These are phyloP conservation scores for Silene latifolia DNA, from an alignment of 148 eudicot genomes.

Conservation along the genomic window DNA sequence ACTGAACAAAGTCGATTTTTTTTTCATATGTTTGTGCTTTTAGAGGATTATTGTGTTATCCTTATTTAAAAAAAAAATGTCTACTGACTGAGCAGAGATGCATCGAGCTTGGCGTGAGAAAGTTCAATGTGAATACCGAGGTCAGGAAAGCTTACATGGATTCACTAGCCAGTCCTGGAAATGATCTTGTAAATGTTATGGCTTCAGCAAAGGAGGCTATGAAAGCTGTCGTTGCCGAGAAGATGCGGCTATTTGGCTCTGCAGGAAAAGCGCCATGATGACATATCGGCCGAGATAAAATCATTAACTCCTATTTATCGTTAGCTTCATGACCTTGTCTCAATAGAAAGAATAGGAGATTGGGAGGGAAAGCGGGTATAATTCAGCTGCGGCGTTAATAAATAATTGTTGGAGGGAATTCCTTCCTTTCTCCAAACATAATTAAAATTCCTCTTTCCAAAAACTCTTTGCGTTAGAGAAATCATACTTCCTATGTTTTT, in stretches of 20 bases:
- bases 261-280: slow-evolving; percentile 55
- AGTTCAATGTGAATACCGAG: slow-evolving; percentile 97
- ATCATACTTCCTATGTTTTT: too few species aligned
- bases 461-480: too few species aligned
- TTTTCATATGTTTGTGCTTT: background rate
- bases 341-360: too few species aligned
- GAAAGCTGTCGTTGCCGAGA: slow-evolving; percentile 84
- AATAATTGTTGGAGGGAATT: too few species aligned
- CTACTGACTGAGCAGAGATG: slow-evolving; percentile 49
- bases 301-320: too few species aligned
- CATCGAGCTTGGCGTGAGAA: slow-evolving; percentile 80
- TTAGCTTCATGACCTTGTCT: too few species aligned
- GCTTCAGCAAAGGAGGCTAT: slow-evolving; percentile 85
- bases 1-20: background rate
- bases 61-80: background rate
- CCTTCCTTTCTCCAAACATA: too few species aligned
- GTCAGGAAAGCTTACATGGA: slow-evolving; percentile 95
- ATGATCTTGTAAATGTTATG: slow-evolving; percentile 80
- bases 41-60: background rate
- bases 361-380: too few species aligned
- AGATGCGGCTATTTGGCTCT: slow-evolving; percentile 92
- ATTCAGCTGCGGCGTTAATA: too few species aligned
- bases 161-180: slow-evolving; percentile 46
- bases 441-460: too few species aligned
- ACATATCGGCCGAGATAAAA: background rate